Conservation (phyloP, 2,329 filamentous ascomycete genomes). For the Pezicula rhizophila region DNA sequence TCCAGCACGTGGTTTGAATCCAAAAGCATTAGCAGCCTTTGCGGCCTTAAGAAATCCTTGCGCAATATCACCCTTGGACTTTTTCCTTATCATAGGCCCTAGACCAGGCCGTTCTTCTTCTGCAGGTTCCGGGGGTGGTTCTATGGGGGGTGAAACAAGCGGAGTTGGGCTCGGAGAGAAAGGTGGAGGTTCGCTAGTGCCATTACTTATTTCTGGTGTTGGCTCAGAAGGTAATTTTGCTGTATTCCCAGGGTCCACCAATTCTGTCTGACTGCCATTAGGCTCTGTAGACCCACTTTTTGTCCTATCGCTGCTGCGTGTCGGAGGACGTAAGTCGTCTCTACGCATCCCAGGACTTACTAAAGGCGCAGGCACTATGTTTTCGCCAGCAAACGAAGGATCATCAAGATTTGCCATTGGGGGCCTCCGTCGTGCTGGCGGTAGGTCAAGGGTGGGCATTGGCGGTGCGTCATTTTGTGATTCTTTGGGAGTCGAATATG, state of each 20-base stretch:
- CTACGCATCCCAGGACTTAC: conserved; percentile 28
- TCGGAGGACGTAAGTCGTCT: conserved; percentile 27
- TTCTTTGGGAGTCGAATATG: conserved; percentile 15
- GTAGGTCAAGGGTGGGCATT: conserved; percentile 22
- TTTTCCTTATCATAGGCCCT: conserved; percentile 85
- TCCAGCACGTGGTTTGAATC: conserved; percentile 82
- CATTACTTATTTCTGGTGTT: not conserved
- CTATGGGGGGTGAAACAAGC: conserved; percentile 1
- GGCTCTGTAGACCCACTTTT: conserved; percentile 14
- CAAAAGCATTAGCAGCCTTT: conserved; percentile 52
- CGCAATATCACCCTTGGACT: conserved; percentile 68
- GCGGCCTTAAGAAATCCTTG: conserved; percentile 77
- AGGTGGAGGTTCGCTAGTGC: not conserved
- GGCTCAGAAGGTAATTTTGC: conserved; percentile 2
- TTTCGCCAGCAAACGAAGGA: conserved; percentile 22
- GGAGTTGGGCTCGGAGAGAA: conserved; percentile 5
- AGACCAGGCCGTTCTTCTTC: conserved; percentile 62
- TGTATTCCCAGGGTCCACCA: not conserved
- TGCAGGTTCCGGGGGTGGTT: conserved; percentile 9
- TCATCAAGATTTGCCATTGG: conserved; percentile 24
- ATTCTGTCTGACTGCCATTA: not conserved
- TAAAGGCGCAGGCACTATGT: conserved; percentile 29
- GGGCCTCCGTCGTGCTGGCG: conserved; percentile 28
- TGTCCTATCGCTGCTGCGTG: conserved; percentile 26
- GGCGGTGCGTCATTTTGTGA: conserved; percentile 19